phyloP scores from a whole-genome alignment of 1,284 basidiomycete species.

The Heterobasidion annosum region DNA sequence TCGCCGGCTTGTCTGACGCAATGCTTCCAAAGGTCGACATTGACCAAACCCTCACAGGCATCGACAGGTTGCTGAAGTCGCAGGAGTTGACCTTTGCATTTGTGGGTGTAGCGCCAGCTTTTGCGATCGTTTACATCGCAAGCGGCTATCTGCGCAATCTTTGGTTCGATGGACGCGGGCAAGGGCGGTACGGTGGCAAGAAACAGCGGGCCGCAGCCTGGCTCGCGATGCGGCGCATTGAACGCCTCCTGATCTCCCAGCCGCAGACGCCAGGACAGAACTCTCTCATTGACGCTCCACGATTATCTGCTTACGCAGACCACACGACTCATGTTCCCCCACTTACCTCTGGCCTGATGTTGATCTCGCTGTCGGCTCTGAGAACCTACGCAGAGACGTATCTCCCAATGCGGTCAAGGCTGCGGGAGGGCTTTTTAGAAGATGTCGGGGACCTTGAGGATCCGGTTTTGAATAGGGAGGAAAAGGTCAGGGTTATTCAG shows the following conservation, averaged over 20 bases:
- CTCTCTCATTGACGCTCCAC: background rate
- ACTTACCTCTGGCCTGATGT: constrained; percentile 62
- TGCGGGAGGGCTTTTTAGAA: constrained; percentile 74
- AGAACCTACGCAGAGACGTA: constrained; percentile 50
- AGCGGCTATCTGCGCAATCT: constrained; percentile 43
- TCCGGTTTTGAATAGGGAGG: constrained; percentile 51
- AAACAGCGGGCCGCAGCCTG: constrained; percentile 40
- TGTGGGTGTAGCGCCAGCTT: constrained; percentile 89
- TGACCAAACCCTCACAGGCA: constrained; percentile 76
- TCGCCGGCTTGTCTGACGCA: background rate
- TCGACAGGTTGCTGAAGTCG: constrained; percentile 89
- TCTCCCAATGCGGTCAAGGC: constrained; percentile 46
- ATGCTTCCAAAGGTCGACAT: constrained; percentile 69
- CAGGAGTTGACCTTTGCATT: constrained; percentile 97
- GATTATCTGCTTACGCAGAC: background rate
- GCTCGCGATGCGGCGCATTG: constrained; percentile 64
- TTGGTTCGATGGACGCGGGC: constrained; percentile 38
- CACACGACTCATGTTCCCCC: constrained; percentile 27
- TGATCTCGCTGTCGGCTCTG: constrained; percentile 65
- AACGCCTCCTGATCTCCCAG: constrained; percentile 57
- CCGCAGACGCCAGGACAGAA: constrained; percentile 18
- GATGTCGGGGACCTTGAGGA: constrained; percentile 84
- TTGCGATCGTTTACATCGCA: constrained; percentile 73
- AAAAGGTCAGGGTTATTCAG: constrained; percentile 73
- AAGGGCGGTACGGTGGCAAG: constrained; percentile 44